Percentiles rank a stretch among this genome's conserved stretches.
Conservation (phyloP, 768 basidiomycete genomes). For the Glaciozyma antarctica region DNA sequence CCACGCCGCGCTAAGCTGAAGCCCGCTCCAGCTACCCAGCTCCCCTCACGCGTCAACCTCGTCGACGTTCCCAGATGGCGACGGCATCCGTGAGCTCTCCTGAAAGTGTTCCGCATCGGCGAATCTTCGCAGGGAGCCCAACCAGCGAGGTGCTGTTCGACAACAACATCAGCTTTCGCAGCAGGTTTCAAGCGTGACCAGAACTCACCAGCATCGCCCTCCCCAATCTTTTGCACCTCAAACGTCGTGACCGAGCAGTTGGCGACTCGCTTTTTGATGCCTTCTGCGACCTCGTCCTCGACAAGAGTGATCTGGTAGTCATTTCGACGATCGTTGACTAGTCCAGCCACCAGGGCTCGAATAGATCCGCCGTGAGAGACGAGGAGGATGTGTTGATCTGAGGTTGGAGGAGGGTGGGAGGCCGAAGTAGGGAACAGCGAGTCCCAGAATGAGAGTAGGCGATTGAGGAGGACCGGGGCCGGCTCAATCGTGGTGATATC, state of each 20-base stretch:
- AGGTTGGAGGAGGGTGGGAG: neutral
- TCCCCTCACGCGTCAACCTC: slow-evolving; percentile 2
- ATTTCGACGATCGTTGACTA: slow-evolving; percentile 2
- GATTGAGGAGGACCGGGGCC: neutral
- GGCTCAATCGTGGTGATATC: slow-evolving; percentile 21
- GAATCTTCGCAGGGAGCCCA: neutral
- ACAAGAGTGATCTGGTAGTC: neutral
- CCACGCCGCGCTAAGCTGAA: neutral
- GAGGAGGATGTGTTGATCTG: slow-evolving; percentile 5
- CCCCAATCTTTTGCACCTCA: slow-evolving; percentile 9
- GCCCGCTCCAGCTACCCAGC: neutral
- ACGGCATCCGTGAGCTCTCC: slow-evolving; percentile 16
- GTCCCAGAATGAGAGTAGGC: slow-evolving; percentile 27
- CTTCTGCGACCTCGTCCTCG: slow-evolving; percentile 6
- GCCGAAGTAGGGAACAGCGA: slow-evolving; percentile 7
- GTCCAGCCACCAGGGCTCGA: slow-evolving; percentile 18
- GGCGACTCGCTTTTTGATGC: slow-evolving; percentile 15
- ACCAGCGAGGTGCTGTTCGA: neutral
- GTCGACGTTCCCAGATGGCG: slow-evolving; percentile 21
- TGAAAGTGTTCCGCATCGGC: slow-evolving; percentile 23
- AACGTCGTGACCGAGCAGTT: slow-evolving; percentile 27
- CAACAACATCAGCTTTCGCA: neutral
- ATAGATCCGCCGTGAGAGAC: slow-evolving; percentile 29
- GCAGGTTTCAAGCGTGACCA: neutral
- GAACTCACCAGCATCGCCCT: slow-evolving; percentile 1